These are phyloP conservation scores for Fusarium mangiferae DNA, from an alignment of 2,329 filamentous ascomycete species.

Conservation along the genomic window DNA sequence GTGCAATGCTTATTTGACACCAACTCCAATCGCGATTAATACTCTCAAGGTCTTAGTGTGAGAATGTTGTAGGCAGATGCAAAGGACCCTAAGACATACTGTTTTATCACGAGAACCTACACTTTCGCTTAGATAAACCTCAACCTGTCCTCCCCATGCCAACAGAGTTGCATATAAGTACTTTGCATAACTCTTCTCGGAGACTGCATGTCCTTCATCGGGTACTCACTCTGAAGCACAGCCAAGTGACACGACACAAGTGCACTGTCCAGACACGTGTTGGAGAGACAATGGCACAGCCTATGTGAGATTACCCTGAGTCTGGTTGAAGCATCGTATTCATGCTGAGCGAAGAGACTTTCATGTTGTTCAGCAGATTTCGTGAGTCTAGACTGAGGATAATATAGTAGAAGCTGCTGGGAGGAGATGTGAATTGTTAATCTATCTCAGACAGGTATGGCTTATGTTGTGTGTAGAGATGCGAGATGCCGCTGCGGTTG, in stretches of 20 bases:
- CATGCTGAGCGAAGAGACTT: conserved; percentile 2
- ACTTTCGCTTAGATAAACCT: conserved; percentile 40
- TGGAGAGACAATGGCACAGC: conserved; percentile 26
- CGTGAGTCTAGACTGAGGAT: not conserved
- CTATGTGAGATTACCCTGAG: conserved; percentile 8
- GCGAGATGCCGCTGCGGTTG: conserved; percentile 40
- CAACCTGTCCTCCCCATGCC: conserved; percentile 3
- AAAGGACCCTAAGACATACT: conserved; percentile 26
- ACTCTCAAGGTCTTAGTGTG: not conserved
- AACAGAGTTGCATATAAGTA: not conserved
- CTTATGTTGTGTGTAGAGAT: conserved; percentile 25
- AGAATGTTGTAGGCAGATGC: not conserved
- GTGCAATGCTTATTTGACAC: not conserved
- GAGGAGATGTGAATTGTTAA: not conserved
- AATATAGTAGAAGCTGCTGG: not conserved
- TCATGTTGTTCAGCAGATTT: not conserved
- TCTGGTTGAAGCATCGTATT: conserved; percentile 5
- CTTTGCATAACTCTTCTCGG: conserved; percentile 26
- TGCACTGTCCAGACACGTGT: conserved; percentile 32
- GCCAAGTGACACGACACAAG: conserved; percentile 20
- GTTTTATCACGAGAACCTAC: conserved; percentile 24
- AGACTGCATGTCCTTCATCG: conserved; percentile 25
- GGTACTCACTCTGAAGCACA: conserved; percentile 35
- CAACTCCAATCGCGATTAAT: not conserved
- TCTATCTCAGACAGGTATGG: conserved; percentile 28